Evolutionary conservation across 2,329 filamentous ascomycete species (phyloP), one percentile per base, ranked within the genome.

Genomic region (Cladophialophora immunda): DNA sequence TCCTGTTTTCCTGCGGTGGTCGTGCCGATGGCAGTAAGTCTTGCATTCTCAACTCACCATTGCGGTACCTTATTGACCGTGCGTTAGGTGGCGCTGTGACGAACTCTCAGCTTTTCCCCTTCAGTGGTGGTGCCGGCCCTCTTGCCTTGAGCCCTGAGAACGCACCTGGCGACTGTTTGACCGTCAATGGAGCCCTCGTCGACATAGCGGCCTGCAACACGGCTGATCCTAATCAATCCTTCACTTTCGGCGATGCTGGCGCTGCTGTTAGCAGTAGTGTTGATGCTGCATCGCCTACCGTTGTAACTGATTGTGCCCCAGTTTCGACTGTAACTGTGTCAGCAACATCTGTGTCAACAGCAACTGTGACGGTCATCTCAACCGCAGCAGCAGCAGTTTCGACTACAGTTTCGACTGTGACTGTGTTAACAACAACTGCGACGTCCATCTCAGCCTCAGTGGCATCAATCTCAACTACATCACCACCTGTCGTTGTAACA

Each of bases 1-100:
- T 84, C 36, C 78, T 88, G 27, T 88, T 88, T 71, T 86, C 86
- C 11, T 89, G 86, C 68, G 86, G 86, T 58, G 86, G 86, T 17
- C 80, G 85, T 45, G 85, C 85, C 22, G 86, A 85, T 66, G 86
- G 86, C 53, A 76, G 76, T 80, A 74, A 77, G 77, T 76, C 22
- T 32, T 11, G 13, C 19, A 38, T 29, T 29, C 25, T 19, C 15
- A 34, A 5, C 5, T 25, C 19, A 36, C 17, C 17, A 11, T 36
- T 19, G 2, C 25, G 34, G 7, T 13, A 15, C 34, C 45, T 15
- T 60, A 34, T 57, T 19, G n/a, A 15, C 36, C 55, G 6, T 15
- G 3, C 19, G 7, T 63, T 29, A 68, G 66, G 63, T 53, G 67
- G 67, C 22, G 29, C 45, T 30, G 60, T 64, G 17, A 69, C 67